Conservation (phyloP, 2,329 filamentous ascomycete species). For the Trichoderma hamatum region DNA sequence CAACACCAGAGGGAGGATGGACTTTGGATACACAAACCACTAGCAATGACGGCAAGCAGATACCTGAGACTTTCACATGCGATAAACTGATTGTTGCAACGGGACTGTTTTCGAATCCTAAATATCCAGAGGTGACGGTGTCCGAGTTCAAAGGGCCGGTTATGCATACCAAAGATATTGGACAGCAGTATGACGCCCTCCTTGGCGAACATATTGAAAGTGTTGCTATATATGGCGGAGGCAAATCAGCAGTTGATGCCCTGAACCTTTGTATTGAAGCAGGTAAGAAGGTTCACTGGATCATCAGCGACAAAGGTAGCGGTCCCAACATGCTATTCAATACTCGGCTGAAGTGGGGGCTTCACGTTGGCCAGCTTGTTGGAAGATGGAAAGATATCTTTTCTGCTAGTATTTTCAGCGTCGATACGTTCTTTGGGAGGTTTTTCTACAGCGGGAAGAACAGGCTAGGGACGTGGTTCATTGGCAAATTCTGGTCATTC, state of each 20-base stretch:
- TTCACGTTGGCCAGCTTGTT: conserved; percentile 8
- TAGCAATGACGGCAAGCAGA: neutral
- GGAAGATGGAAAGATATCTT: conserved; percentile 12
- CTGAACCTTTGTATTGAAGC: conserved; percentile 11
- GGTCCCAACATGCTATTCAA: conserved; percentile 2
- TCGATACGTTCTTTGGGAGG: neutral
- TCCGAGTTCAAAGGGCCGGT: conserved; percentile 2
- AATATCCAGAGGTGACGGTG: neutral
- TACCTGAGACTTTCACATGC: neutral
- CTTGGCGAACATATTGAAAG: neutral
- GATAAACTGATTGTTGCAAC: conserved; percentile 11
- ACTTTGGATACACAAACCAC: neutral
- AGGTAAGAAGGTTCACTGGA: conserved; percentile 9
- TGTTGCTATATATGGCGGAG: conserved; percentile 3
- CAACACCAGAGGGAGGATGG: neutral
- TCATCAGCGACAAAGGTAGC: conserved; percentile 14
- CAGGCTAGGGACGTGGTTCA: conserved; percentile 9
- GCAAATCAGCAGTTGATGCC: conserved; percentile 11
- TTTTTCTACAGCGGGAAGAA: conserved; percentile 13
- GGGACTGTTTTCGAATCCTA: neutral
- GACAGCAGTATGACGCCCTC: neutral
- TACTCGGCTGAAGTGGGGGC: conserved; percentile 2
- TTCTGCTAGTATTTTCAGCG: conserved; percentile 11
- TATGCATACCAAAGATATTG: conserved; percentile 11
- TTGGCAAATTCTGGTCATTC: conserved; percentile 10